Percentiles rank a stretch among this genome's conserved stretches.
phyloP scores from a whole-genome alignment of 192 early-diverging fungal genomes.

The Umbelopsis ramanniana region DNA sequence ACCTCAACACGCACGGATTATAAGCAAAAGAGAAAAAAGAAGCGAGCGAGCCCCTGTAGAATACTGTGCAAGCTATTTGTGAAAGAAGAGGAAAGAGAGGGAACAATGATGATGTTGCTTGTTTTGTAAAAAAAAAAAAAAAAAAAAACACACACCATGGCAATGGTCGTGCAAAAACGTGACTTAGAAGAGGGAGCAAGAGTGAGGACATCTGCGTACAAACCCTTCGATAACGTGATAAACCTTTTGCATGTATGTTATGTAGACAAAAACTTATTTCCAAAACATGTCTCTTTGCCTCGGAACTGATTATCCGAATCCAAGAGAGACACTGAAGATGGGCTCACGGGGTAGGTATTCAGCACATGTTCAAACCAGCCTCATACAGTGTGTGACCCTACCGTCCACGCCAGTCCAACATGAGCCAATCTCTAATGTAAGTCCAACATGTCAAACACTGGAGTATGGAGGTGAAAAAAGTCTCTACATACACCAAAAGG shows the following conservation, averaged over 20 bases:
- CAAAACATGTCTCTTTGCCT: no score
- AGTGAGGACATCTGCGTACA: not conserved
- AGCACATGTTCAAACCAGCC: no score
- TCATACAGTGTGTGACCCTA: no score
- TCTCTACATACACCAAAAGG: no score
- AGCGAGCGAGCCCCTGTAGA: not conserved
- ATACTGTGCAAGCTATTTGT: not conserved
- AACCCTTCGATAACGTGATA: not conserved
- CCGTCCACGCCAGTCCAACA: no score
- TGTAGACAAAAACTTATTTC: no score
- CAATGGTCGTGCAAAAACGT: constrained; percentile 16
- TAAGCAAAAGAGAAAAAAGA: not conserved
- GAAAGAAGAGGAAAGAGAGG: not conserved
- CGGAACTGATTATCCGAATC: no score
- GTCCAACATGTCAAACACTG: no score
- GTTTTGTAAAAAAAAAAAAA: not conserved
- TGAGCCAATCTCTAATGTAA: no score
- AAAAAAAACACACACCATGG: not conserved
- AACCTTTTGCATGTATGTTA: not conserved
- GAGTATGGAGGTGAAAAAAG: no score
- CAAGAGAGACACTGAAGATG: no score
- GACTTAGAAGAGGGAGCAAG: not conserved
- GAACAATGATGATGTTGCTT: not conserved
- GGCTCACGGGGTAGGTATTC: no score
- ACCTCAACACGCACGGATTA: constrained; percentile 4